Evolutionary conservation across 2,329 filamentous ascomycete genomes (phyloP), one percentile per base, ranked within the genome.

Genomic region (Aspergillus sclerotialis): DNA sequence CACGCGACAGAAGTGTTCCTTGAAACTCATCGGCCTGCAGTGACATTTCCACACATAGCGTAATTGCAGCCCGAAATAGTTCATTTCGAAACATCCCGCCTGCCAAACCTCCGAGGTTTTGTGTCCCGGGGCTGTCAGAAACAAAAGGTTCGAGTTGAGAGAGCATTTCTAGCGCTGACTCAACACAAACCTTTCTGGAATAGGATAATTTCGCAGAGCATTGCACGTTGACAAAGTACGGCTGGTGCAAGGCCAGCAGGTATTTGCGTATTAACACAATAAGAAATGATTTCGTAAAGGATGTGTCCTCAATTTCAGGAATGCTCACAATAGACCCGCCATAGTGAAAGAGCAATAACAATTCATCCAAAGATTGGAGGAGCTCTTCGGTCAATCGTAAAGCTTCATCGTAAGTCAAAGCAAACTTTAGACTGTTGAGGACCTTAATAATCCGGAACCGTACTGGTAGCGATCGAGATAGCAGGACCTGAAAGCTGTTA

Each of bases 191-290:
- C 32, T 61, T 63, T 5, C 55, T 51, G 7, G 60, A 63, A 32
- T 58, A 64, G 5, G 58, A 59, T 30, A 51, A 63, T 35, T 55
- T 51, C 0, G 57, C 57, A 4, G 58, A 44, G 3, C 47, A 40
- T 8, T 48, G 43, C 9, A 60, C 53, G 36, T 53, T 59, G n/a
- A 56, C 42, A 2, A 55, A 56, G 32, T 58, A 61, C 1, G 58
- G 60, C 6, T 64, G 66, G 41, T 80, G 75, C 0, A 80, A 56
- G 1, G 67, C 63, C 10, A 79, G 64, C 2, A 78, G 45, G 45
- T 76, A 78, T 10, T 76, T 70, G 4, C 71, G 69, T 4, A 73
- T 58, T 0, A 73, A 56, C 26, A 70, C 68, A 31, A 76, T 67
- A 16, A 75, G 53, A 4, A 77, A 48, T 3, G 53, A 57, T 26